Base-by-base conservation (phyloP, 148 eudicot species). In the Arbutus unedo region DNA sequence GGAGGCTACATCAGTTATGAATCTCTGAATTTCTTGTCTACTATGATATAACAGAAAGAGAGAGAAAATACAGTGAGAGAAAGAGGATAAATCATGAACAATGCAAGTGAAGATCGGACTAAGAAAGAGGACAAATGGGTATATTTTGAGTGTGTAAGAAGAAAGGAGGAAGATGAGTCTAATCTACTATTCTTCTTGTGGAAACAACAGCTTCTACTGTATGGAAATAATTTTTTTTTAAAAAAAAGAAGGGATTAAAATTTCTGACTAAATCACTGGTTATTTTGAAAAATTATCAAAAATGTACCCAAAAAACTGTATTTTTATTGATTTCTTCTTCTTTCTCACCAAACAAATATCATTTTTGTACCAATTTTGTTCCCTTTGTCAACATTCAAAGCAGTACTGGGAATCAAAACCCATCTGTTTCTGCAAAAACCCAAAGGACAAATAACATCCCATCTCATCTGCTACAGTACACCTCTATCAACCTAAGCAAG, bases 1-100 rank as follows among this genome's bases (percentile, higher is more conserved):
- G 79, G 79, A 78, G 74, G 74, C 75, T 70, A 73, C 76, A 78
- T 49, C 72, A 82, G 23, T 50, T 16, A 23, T 56, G 48, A 60
- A 70, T 62, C 21, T 72, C 55, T 56, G 48, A 60, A 70, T 62
- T 51, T 72, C 55, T 55, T 5, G 83, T 67, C 31, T 8, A 41
- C 31, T 8, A n/a, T 51, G 50, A 55, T 44, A 18, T 23, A 70
- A 77, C 60, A 18, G 55, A 53, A 67, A 67, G 38, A 38, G 10
- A 31, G 48, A 75, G 54, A 38, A 23, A 23, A 9, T 10, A 8
- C 31, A 59, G 6, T 31, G 67, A n/a, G 31, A 60, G 31, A 10
- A 21, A 60, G 38, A 31, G 38, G 38, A 31, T 5, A 19, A 59
- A 59, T 19, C 9, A n/a, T 21, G 38, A 31, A 0, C 38, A 31